Percentiles rank a stretch among this genome's conserved stretches.
These are phyloP conservation scores for Cladosporium oxysporum DNA, from an alignment of 2,329 filamentous ascomycete genomes.

Conservation along the genomic window DNA sequence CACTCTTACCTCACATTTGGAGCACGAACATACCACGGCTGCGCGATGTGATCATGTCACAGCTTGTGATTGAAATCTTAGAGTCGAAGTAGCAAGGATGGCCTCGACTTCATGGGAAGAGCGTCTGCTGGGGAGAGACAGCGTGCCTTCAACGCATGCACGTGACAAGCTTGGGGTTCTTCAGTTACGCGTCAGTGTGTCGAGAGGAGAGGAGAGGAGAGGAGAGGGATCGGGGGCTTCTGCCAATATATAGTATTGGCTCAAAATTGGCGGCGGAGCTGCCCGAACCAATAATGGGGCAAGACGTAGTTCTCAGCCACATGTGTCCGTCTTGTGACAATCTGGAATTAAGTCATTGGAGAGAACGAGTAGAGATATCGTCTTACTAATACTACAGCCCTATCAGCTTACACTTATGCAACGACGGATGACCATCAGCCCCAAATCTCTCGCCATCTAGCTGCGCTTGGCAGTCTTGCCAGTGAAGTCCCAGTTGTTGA, in stretches of 20 bases:
- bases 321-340: not conserved
- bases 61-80: too few species aligned
- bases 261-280: not conserved
- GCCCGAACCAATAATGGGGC: not conserved
- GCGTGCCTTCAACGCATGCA: too few species aligned
- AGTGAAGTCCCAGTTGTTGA: conserved; percentile 41
- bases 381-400: not conserved
- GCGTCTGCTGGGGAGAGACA: too few species aligned
- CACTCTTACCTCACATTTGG: not conserved
- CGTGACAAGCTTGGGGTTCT: too few species aligned
- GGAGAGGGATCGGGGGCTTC: not conserved
- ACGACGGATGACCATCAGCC: not conserved
- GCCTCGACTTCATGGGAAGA: too few species aligned
- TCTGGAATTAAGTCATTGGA: not conserved
- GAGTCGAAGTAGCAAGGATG: too few species aligned
- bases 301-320: not conserved
- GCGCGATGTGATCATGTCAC: too few species aligned
- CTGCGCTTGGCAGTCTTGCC: conserved; percentile 17
- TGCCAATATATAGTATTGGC: not conserved
- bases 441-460: not conserved
- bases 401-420: conserved; percentile 1
- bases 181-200: too few species aligned
- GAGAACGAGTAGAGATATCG: not conserved
- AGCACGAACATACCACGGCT: too few species aligned
- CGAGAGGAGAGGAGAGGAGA: not conserved